phyloP scores from a whole-genome alignment of 371 early-diverging fungal genomes.

The Chytridiales sp. region DNA sequence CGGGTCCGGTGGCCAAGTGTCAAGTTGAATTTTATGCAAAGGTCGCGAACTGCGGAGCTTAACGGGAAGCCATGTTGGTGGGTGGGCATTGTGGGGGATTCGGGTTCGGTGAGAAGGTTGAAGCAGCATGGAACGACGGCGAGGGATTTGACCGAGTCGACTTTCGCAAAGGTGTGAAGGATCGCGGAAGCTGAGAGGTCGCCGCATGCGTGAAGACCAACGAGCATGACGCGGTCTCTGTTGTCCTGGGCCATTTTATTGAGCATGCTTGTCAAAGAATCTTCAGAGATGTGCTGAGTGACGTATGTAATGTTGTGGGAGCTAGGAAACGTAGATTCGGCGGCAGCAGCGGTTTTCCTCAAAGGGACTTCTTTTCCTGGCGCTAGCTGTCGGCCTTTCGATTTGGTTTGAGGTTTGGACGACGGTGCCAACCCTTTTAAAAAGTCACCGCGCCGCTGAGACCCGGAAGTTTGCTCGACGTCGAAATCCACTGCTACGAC shows the following conservation, averaged over 20 bases:
- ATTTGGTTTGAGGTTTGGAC: too few relatives aligned
- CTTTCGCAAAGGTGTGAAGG: constrained; percentile 55
- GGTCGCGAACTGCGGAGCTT: constrained; percentile 32
- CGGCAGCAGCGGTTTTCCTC: too few relatives aligned
- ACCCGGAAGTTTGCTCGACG: constrained; percentile 69
- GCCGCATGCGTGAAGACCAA: constrained; percentile 86
- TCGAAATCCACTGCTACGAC: constrained; percentile 76
- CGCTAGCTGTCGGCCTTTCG: too few relatives aligned
- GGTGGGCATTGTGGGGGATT: background rate
- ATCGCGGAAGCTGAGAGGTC: constrained; percentile 73
- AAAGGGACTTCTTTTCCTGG: too few relatives aligned
- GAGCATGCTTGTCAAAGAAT: too few relatives aligned
- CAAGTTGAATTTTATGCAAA: constrained; percentile 68
- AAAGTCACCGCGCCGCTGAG: constrained; percentile 58
- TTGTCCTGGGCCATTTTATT: too few relatives aligned
- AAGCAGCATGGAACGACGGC: constrained; percentile 86
- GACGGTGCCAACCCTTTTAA: too few relatives aligned
- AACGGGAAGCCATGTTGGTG: constrained; percentile 23
- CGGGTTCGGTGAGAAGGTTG: constrained; percentile 59
- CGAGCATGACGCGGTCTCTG: constrained; percentile 55
- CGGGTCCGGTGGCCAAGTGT: constrained; percentile 60
- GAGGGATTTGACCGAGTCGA: constrained; percentile 52
- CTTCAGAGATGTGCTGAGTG: too few relatives aligned
- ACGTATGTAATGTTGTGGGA: too few relatives aligned
- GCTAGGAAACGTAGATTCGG: too few relatives aligned